Conservation (phyloP, 140 eudicot genomes). For the Cichorium intybus region DNA sequence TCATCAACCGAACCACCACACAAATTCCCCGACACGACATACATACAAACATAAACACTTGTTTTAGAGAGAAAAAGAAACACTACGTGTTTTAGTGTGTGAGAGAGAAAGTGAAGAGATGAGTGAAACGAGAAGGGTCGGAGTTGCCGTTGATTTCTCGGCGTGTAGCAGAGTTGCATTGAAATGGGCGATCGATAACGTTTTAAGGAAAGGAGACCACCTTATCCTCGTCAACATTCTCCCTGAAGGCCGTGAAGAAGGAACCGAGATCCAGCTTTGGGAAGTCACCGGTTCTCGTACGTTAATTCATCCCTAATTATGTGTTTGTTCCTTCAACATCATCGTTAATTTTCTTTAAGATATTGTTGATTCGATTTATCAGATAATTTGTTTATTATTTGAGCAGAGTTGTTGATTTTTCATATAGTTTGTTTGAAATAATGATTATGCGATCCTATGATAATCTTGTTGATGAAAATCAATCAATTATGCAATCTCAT, state of each 20-base stretch:
- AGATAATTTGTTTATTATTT: background rate
- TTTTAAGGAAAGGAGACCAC: constrained; percentile 58
- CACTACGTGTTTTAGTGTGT: background rate
- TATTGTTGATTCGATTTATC: background rate
- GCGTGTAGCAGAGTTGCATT: constrained; percentile 58
- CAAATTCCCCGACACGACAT: background rate
- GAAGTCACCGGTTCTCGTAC: constrained; percentile 88
- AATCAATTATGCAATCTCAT: too few relatives aligned
- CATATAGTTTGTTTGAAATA: background rate
- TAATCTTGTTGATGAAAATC: background rate
- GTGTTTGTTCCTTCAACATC: background rate
- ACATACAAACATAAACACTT: background rate
- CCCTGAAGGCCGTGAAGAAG: constrained; percentile 49
- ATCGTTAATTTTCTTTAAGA: background rate
- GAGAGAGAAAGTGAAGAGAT: constrained; percentile 24
- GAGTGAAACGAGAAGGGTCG: constrained; percentile 60
- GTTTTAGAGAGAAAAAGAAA: constrained; percentile 19
- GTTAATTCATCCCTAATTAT: constrained; percentile 13
- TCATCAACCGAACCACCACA: background rate
- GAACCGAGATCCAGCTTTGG: constrained; percentile 82
- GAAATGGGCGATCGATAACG: constrained; percentile 70
- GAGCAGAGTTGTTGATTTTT: background rate
- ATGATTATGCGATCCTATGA: background rate
- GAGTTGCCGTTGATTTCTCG: constrained; percentile 88
- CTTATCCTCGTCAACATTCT: constrained; percentile 57